A percentile compares a stretch with the other conserved stretches of the same genome.
phyloP scores from a whole-genome alignment of 768 basidiomycete genomes.

The Pilatotrama ljubarskyi region DNA sequence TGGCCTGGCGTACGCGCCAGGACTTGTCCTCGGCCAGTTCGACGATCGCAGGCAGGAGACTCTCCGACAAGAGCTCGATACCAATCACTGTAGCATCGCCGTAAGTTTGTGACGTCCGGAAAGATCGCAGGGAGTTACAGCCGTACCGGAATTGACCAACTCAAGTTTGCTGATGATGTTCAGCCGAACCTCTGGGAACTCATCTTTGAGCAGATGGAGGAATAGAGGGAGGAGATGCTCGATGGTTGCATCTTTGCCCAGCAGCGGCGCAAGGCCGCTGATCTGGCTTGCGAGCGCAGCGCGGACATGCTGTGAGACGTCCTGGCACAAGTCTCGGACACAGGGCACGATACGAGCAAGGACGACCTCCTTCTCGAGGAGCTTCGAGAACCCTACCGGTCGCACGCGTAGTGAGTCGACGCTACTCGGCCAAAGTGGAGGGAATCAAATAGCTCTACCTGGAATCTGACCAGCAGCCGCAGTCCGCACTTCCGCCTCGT shows the following conservation, averaged over 20 bases:
- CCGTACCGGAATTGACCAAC: constrained; percentile 82
- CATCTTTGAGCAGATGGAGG: constrained; percentile 95
- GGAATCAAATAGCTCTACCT: constrained; percentile 49
- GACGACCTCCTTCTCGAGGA: constrained; percentile 92
- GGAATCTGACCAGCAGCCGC: constrained; percentile 96
- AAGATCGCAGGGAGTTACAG: neutral
- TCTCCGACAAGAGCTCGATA: constrained; percentile 91
- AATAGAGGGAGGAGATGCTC: constrained; percentile 97
- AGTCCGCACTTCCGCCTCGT: constrained; percentile 97
- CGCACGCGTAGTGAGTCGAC: constrained; percentile 13
- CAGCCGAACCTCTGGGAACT: constrained; percentile 95
- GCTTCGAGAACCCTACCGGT: constrained; percentile 84
- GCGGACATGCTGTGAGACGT: constrained; percentile 94
- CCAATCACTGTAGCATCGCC: constrained; percentile 77
- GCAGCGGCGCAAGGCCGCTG: constrained; percentile 90
- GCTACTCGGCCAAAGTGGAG: neutral
- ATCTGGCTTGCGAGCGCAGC: constrained; percentile 96
- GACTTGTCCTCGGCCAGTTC: constrained; percentile 99
- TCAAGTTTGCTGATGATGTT: constrained; percentile 99
- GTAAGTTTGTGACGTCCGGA: constrained; percentile 11
- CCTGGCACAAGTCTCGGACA: constrained; percentile 90
- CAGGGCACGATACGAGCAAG: constrained; percentile 91
- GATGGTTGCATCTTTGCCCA: constrained; percentile 91
- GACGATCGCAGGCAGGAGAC: constrained; percentile 95
- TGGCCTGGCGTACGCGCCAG: constrained; percentile 98